Evolutionary conservation across 176 grass and related monocot genomes (phyloP).

Genomic region (Triticum aestivum): IWGSC_CS_RefSeq_v2.1 NC_057806.1:53029517-53030016

Average conservation of each 20-base stretch:
- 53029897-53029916: conserved; percentile 96
- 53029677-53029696: neutral
- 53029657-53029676: neutral
- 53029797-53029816: conserved; percentile 70
- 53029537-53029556: neutral
- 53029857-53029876: conserved; percentile 95
- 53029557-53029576: neutral
- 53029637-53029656: conserved; percentile 4
- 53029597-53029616: neutral
- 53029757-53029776: conserved; percentile 4
- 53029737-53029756: neutral
- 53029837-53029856: conserved; percentile 97
- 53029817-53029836: conserved; percentile 99
- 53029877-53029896: conserved; percentile 91
- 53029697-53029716: neutral
- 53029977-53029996: neutral
- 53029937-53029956: conserved; percentile 84
- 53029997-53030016: conserved; percentile 14
- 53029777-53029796: conserved; percentile 23
- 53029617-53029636: neutral
- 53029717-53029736: neutral
- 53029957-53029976: neutral
- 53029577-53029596: neutral
- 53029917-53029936: conserved; percentile 93
- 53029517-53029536: neutral